Percentiles rank a stretch among this genome's conserved stretches.
These are phyloP conservation scores for Bocquillonia castaneifolia DNA, from an alignment of 441 rosid genomes.

Conservation along the genomic window DNA sequence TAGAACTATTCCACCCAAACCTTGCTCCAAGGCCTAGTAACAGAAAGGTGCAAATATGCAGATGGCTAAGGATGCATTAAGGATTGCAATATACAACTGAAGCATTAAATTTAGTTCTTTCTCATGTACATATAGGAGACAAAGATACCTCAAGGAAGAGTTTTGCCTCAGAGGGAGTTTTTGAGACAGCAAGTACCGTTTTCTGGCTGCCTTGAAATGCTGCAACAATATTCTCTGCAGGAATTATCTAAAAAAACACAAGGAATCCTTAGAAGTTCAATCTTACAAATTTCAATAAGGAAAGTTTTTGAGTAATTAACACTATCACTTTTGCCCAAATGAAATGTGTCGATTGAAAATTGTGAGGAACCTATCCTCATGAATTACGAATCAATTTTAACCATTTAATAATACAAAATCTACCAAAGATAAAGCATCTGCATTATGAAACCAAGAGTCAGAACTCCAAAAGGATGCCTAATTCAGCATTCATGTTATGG, in stretches of 20 bases:
- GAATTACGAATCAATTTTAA: not conserved
- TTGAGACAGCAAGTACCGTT: slow-evolving; percentile 68
- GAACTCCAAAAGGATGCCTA: not conserved
- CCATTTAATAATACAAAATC: not conserved
- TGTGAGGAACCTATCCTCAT: not conserved
- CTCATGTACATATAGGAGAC: not conserved
- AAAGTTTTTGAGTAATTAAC: not conserved
- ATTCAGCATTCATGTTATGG: not conserved
- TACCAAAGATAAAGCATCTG: not conserved
- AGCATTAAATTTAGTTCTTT: not conserved
- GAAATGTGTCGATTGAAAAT: not conserved
- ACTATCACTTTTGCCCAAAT: not conserved
- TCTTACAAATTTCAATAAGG: not conserved
- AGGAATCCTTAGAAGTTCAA: not conserved
- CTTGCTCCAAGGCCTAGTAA: slow-evolving; percentile 75
- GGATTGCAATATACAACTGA: not conserved
- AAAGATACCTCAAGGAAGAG: slow-evolving; percentile 63
- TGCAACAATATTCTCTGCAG: slow-evolving; percentile 84
- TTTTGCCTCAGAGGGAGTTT: slow-evolving; percentile 55
- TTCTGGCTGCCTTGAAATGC: slow-evolving; percentile 68
- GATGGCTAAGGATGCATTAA: not conserved
- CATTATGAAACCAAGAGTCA: not conserved
- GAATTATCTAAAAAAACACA: slow-evolving; percentile 50
- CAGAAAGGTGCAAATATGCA: not conserved
- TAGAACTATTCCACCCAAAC: slow-evolving; percentile 69